phyloP scores from a whole-genome alignment of 164 flowering plant genomes.

The Kalanchoe fedtschenkoi region DNA sequence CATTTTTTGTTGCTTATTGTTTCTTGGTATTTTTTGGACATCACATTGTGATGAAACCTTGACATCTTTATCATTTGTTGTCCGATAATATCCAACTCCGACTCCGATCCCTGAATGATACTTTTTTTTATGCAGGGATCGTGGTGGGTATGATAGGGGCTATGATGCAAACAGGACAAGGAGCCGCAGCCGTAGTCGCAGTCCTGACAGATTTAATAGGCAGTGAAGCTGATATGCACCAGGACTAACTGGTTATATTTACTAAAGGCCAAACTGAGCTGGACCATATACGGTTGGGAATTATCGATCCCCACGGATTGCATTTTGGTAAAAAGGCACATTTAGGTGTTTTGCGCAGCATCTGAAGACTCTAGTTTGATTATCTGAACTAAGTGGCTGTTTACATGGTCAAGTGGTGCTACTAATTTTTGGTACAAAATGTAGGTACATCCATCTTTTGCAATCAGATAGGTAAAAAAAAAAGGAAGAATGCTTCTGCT shows the following conservation, averaged over 20 bases:
- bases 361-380: neutral
- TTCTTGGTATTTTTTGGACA: neutral
- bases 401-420: neutral
- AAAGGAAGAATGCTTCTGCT: no score
- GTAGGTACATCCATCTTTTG: no score
- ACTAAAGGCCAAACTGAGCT: no score
- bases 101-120: constrained; percentile 1
- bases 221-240: neutral
- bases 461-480: no score
- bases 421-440: neutral
- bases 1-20: neutral
- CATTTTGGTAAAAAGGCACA: neutral
- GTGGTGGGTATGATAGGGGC: constrained; percentile 4
- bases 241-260: neutral
- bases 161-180: constrained; percentile 13
- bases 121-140: neutral
- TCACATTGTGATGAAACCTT: neutral
- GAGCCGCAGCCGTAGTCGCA: constrained; percentile 19
- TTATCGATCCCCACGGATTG: neutral
- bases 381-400: neutral
- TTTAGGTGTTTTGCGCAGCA: no score
- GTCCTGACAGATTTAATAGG: constrained; percentile 13
- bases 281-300: neutral
- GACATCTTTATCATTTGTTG: no score
- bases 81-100: neutral